Base-by-base conservation (phyloP, 163 green algal species). In the Volvox carteri region DNA sequence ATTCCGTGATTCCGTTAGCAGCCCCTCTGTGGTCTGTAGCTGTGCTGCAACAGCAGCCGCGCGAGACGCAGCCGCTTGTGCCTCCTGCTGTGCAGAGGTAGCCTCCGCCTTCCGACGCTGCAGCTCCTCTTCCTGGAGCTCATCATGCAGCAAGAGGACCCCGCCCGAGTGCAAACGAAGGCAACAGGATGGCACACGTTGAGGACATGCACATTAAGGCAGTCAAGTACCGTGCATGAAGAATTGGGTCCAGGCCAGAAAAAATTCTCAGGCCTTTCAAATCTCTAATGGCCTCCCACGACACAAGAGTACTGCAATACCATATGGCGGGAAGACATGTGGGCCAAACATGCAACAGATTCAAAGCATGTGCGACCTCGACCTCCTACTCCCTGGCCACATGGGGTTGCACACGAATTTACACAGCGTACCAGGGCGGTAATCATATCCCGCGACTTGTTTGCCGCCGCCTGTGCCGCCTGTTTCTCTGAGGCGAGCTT, bases 91-190 rank as follows among this genome's bases (percentile, higher is more conserved):
- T 1, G 68, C 48, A 14, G 48, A 67, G 0, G 68, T 81, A 16
- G 73, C 41, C 11, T 88, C 83, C 23, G 35, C 50, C 68, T 81
- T 35, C 4, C 46, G 83, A 46, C 25, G 23, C 14, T 19, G n/a
- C 5, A 81, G 68, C 83, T 81, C 83, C 68, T 88, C 83, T 1
- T 81, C 68, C 83, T 81, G 83, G 8, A 6, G 30, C 19, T 60
- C n/a, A n/a, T 23, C 19, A 18, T 1, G 21, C 19, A 78, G 37
- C 50, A 37, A 78, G 35, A 58, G 14, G 14, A 58, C 11, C 48
- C 48, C 48, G 6, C 0, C 3, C 16, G 5, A 37, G 33, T 18
- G 35, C 4, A 3, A 52, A 30, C 4, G 44, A 35, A 5, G n/a
- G 6, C 2, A 37, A 28, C 19, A 4, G 72, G 23, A n/a, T n/a